Base-by-base conservation (phyloP, 306 rosid genomes). In the Leucaena leucocephala region DNA sequence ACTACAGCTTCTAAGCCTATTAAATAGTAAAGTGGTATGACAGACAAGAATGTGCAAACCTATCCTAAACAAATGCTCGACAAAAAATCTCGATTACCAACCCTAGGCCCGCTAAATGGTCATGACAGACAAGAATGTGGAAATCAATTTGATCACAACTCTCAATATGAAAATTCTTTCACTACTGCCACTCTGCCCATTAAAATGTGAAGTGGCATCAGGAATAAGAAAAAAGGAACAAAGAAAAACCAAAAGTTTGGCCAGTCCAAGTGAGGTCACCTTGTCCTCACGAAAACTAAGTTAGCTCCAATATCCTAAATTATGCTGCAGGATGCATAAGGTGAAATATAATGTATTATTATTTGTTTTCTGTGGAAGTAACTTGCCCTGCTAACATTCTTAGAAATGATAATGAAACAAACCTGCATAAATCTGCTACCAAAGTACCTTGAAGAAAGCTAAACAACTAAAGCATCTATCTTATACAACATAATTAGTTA, bases 381-480 rank as follows among this genome's bases (percentile, higher is more conserved):
- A 22, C 14, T 17, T 1, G 4, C n/a, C n/a, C 16, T 39, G 50
- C 36, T 42, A 22, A 68, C 46, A 19, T 19, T 68, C 35, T 68
- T 42, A 57, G 6, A 57, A 57, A 57, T 8, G 35, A 57, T 59
- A 27, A 59, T 68, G 38, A 68, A 69, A 68, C 14, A 8, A 69
- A 69, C 74, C 15, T 45, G 55, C 55, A 70, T 10, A 21, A 58
- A 74, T 55, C 52, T 42, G 46, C 55, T 66, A 38, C 59, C 44
- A 72, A 49, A 39, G 52, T 71, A 71, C 76, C 49, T 57, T 68
- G 67, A 78, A 78, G 54, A 78, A 81, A 81, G 81, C 55, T 74
- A 74, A 55, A 54, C 62, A 44, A 5, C 52, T 34, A 63, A 38
- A 59, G 65, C 66, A 71, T 63, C 54, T 71, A 55, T 69, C 68